These are phyloP conservation scores for Seiridium unicorne DNA, from an alignment of 2,329 filamentous ascomycete genomes.

Conservation along the genomic window DNA sequence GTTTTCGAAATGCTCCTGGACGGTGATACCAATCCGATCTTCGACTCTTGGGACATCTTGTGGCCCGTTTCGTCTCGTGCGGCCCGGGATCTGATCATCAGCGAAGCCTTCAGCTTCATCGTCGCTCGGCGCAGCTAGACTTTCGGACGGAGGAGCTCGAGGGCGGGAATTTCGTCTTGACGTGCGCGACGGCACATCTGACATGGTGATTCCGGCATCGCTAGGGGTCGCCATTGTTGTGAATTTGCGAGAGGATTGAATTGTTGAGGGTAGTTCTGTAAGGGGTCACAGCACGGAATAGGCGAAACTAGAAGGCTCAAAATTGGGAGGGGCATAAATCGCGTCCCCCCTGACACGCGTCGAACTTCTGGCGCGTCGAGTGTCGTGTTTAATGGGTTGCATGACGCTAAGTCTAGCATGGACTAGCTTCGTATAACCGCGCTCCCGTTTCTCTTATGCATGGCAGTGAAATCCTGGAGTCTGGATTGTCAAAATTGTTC, in stretches of 20 bases:
- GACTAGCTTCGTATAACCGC: too few relatives aligned
- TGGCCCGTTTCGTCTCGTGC: constrained; percentile 44
- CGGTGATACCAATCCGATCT: constrained; percentile 71
- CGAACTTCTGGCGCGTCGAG: not conserved
- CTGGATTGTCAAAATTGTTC: too few relatives aligned
- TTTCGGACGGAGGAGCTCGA: constrained; percentile 62
- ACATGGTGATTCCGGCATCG: constrained; percentile 57
- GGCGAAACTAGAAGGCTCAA: constrained; percentile 17
- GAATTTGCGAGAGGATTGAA: not conserved
- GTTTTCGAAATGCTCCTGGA: constrained; percentile 74
- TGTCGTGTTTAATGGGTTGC: constrained; percentile 37
- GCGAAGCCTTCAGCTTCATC: constrained; percentile 62
- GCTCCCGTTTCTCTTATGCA: too few relatives aligned
- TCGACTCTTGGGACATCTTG: constrained; percentile 67
- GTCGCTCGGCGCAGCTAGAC: constrained; percentile 57
- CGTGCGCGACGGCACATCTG: constrained; percentile 37
- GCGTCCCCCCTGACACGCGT: constrained; percentile 15
- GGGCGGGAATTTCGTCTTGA: constrained; percentile 33
- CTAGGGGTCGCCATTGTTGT: constrained; percentile 49
- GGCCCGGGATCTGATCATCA: constrained; percentile 60
- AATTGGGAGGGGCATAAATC: constrained; percentile 11
- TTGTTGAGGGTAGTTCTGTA: not conserved
- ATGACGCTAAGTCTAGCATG: constrained; percentile 12
- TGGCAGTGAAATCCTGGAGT: too few relatives aligned
- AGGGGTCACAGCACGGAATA: not conserved